Percentiles rank a stretch among this genome's conserved stretches.
These are phyloP conservation scores for Apiospora marii DNA, from an alignment of 2,329 filamentous ascomycete species.

Conservation along the genomic window DNA sequence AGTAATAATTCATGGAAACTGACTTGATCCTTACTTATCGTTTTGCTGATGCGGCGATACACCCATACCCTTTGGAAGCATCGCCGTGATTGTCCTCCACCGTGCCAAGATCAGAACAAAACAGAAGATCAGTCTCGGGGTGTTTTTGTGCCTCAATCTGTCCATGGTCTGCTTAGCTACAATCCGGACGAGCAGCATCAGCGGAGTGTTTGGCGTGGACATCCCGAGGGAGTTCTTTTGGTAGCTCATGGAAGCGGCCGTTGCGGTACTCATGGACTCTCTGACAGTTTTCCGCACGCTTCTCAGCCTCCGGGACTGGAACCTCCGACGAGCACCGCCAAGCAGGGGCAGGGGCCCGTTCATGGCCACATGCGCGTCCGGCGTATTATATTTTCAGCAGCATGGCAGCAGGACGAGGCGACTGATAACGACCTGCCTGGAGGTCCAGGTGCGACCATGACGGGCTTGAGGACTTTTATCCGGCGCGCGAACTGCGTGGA, in stretches of 20 bases:
- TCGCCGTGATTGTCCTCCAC: constrained; percentile 36
- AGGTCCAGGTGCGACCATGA: background rate
- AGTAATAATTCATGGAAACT: background rate
- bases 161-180: constrained; percentile 34
- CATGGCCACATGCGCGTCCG: background rate
- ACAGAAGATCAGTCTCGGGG: constrained; percentile 32
- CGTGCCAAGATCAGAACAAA: constrained; percentile 27
- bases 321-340: background rate
- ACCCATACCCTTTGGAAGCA: constrained; percentile 30
- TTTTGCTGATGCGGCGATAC: background rate
- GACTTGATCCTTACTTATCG: background rate
- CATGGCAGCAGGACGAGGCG: background rate
- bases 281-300: constrained; percentile 35
- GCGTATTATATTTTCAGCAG: background rate
- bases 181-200: constrained; percentile 28
- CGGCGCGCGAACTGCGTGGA: background rate
- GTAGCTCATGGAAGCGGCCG: constrained; percentile 33
- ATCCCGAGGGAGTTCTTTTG: constrained; percentile 36
- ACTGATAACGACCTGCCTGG: background rate
- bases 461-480: background rate
- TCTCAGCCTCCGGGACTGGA: constrained; percentile 21
- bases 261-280: constrained; percentile 36
- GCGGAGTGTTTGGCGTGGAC: constrained; percentile 29
- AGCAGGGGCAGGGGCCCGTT: too few species aligned
- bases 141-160: constrained; percentile 35